Conservation (phyloP, 306 rosid genomes). For the Adenanthera pavonina region DNA sequence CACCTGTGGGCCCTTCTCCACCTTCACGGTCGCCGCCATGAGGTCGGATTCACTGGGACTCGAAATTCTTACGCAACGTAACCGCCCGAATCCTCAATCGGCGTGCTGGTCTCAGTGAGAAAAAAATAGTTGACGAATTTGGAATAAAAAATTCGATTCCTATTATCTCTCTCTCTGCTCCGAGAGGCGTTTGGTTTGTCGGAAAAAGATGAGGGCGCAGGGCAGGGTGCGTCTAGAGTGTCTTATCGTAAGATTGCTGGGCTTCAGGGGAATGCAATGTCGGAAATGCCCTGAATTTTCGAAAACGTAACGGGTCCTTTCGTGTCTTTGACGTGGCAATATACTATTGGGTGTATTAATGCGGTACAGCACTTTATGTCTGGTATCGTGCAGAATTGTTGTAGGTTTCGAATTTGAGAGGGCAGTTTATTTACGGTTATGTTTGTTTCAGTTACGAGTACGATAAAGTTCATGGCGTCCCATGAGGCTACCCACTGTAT, state of each 20-base stretch:
- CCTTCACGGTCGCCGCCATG: slow-evolving; percentile 36
- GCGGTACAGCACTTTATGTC: background rate
- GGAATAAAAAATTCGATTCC: background rate
- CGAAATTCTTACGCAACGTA: slow-evolving; percentile 8
- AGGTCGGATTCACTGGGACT: background rate
- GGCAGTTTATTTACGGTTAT: background rate
- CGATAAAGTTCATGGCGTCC: too few relatives aligned
- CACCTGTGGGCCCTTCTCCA: slow-evolving; percentile 18
- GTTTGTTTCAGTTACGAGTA: background rate
- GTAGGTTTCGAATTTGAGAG: background rate
- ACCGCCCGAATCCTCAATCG: slow-evolving; percentile 11
- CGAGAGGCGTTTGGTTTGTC: background rate
- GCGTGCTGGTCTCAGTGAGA: background rate
- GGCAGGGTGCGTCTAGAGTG: background rate
- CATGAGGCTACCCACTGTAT: too few relatives aligned
- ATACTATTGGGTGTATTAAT: background rate
- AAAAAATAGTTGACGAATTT: slow-evolving; percentile 3
- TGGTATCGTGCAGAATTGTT: background rate
- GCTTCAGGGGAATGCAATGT: background rate
- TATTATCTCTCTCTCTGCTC: background rate
- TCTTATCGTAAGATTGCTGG: background rate
- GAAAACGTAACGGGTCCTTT: background rate
- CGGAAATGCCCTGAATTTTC: background rate
- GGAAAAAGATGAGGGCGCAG: slow-evolving; percentile 12
- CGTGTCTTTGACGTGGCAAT: slow-evolving; percentile 23